Conservation (phyloP, 2,329 filamentous ascomycete genomes). For the Botryotinia convoluta region DNA sequence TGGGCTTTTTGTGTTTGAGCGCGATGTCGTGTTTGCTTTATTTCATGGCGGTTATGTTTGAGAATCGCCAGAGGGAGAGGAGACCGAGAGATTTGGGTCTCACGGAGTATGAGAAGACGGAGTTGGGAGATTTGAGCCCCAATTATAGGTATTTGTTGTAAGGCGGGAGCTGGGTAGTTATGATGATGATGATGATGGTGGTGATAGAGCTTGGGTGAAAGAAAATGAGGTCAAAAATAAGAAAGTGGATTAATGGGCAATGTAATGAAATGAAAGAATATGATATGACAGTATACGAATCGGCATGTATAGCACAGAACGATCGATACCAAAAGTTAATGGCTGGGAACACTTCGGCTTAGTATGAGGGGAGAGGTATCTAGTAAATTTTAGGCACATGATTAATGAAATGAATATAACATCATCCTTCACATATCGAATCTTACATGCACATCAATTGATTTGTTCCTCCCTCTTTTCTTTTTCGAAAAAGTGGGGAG, state of each 20-base stretch:
- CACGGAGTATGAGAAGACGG: conserved; percentile 59
- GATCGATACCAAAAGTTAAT: background rate
- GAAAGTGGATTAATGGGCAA: background rate
- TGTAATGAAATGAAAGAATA: background rate
- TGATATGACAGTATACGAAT: background rate
- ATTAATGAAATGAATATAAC: background rate
- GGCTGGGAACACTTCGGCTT: background rate
- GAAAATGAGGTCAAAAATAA: background rate
- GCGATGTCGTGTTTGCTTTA: conserved; percentile 61
- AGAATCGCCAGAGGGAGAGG: conserved; percentile 60
- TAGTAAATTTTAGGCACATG: background rate
- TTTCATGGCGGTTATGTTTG: conserved; percentile 52
- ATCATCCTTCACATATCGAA: no score
- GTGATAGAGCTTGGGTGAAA: no score
- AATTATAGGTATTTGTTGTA: conserved; percentile 38
- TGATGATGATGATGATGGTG: background rate
- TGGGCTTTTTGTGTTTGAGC: conserved; percentile 70
- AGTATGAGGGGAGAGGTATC: background rate
- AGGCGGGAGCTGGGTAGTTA: background rate
- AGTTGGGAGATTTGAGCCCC: conserved; percentile 42
- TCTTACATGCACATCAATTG: no score
- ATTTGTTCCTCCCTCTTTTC: no score
- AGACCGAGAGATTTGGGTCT: conserved; percentile 46
- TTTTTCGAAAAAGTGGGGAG: no score
- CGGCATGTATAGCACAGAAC: background rate